These are phyloP conservation scores for Fusarium metavorans DNA, from an alignment of 2,329 filamentous ascomycete species.

Conservation along the genomic window DNA sequence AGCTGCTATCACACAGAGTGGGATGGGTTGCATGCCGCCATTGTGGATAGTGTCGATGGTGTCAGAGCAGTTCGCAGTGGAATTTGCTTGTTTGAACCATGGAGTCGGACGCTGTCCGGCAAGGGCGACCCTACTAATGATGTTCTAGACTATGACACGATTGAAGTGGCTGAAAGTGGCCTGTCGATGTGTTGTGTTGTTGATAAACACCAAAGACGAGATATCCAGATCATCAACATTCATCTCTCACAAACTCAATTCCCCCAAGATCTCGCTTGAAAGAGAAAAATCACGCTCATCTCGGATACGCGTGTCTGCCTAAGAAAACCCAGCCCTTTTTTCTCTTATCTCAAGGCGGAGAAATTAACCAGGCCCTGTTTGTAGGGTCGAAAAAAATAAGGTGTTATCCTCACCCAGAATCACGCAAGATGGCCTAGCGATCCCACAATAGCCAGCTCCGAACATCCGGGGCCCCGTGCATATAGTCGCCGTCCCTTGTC, in stretches of 20 bases:
- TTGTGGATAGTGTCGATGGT: slow-evolving; percentile 1
- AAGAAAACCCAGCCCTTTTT: background rate
- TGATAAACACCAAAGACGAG: background rate
- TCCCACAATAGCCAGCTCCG: slow-evolving; percentile 1
- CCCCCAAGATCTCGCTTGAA: background rate
- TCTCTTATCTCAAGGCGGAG: background rate
- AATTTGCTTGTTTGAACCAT: background rate
- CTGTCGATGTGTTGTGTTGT: background rate
- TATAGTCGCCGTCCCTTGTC: background rate
- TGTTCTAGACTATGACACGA: background rate
- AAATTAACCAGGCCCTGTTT: background rate
- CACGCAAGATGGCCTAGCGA: slow-evolving; percentile 13
- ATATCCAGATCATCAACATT: background rate
- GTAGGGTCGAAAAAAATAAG: background rate
- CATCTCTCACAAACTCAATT: background rate
- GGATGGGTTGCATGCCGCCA: background rate
- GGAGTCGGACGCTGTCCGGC: background rate
- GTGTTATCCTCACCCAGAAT: slow-evolving; percentile 18
- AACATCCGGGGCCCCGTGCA: slow-evolving; percentile 8
- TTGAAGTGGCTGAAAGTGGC: background rate
- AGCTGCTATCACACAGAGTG: background rate
- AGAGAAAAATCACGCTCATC: background rate
- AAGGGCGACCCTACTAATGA: background rate
- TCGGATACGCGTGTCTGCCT: background rate
- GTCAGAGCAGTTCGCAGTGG: background rate